Percentiles rank a stretch among this genome's conserved stretches.
phyloP scores from a whole-genome alignment of 2,329 filamentous ascomycete species.

The Cercospora nicotianae region DNA sequence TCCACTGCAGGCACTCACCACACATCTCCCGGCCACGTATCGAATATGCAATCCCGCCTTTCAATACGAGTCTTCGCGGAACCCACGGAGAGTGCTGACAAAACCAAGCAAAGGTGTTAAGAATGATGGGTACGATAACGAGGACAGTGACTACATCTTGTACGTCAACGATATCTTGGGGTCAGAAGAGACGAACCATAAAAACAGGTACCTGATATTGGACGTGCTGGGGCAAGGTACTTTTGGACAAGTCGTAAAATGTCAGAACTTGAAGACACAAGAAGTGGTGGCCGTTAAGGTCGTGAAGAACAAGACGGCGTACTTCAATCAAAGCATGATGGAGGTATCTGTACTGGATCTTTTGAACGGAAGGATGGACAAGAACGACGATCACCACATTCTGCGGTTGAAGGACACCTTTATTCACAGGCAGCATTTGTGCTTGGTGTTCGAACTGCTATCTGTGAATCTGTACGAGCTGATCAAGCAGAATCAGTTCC shows the following conservation, averaged over 20 bases:
- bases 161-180: conserved; percentile 99
- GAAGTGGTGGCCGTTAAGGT: conserved; percentile 99
- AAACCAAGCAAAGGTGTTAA: conserved; percentile 98
- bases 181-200: conserved; percentile 96
- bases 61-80: conserved; percentile 97
- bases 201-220: conserved; percentile 96
- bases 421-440: conserved; percentile 95
- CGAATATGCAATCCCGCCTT: conserved; percentile 97
- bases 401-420: conserved; percentile 95
- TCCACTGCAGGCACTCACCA: conserved; percentile 91
- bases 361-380: conserved; percentile 97
- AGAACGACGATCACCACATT: conserved; percentile 97
- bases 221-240: conserved; percentile 97
- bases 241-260: conserved; percentile 98
- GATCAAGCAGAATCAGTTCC: conserved; percentile 99
- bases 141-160: conserved; percentile 98
- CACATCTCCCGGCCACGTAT: conserved; percentile 90
- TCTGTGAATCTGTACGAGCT: conserved; percentile 98
- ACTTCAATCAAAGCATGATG: conserved; percentile 99
- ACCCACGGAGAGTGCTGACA: conserved; percentile 90
- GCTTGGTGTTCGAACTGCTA: conserved; percentile 90
- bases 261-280: conserved; percentile 96
- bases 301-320: conserved; percentile 97
- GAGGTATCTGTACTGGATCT: conserved; percentile 96
- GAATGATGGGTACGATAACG: conserved; percentile 98